Base-by-base conservation (phyloP, 345 rosid species). In the Reutealis trisperma region DNA sequence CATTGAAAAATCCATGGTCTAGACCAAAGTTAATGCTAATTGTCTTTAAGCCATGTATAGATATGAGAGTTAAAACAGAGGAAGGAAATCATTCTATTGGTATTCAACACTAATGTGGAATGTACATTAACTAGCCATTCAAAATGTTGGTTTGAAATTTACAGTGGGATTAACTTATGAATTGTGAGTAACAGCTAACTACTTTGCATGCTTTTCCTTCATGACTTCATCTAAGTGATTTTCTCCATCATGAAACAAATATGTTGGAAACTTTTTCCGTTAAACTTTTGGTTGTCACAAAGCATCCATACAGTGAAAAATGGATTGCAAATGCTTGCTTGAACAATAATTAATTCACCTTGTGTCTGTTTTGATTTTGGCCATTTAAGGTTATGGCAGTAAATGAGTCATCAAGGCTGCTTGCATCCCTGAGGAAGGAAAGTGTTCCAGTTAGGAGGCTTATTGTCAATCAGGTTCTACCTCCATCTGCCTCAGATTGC, bases 371-470 rank as follows among this genome's bases (percentile, higher is more conserved):
- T 34, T 63, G 2, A 60, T 60, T 45, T 70, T 21, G 21, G 21
- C 34, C 62, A 51, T 73, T 82, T 24, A 80, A 89, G 94, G 89
- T 93, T 70, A 93, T 91, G 94, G 93, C 93, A 34, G 79, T 87
- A 27, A 89, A 86, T 42, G 98, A 91, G 84, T 91, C 96, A 58
- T 86, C 93, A 5, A 91, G 94, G 85, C 83, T 93, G 81, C 84
- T 74, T 76, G 86, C 89, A 49, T 89, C 93, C 82, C 82, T 93
- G 81, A 87, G 70, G 83, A 91, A 89, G 77, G 92, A 93, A 84
- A 76, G 78, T 64, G 88, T 93, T 81, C 93, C 91, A 10, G 89
- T 90, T 44, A 84, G 75, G 66, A 88, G 86, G 84, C 90, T 93
- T 67, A 83, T 91, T 52, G 87, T 89, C 69, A 91, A 91, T 81